Evolutionary conservation across 75 land plant species (phyloP), one percentile per base, ranked within the genome.

Genomic region (Sequoiadendron giganteum): DNA sequence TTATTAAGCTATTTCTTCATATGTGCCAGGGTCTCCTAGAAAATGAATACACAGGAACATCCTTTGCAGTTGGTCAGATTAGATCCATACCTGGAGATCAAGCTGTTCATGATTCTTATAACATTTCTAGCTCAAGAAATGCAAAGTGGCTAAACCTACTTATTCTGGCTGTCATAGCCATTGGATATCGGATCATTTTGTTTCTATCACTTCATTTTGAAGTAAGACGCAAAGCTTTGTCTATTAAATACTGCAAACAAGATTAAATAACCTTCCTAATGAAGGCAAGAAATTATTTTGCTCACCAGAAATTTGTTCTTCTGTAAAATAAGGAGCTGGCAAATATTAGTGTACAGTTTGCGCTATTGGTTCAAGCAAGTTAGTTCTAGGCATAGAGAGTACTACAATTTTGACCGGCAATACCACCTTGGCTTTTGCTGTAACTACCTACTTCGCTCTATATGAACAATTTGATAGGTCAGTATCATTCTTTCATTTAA

Each of bases 1-100:
- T 82, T 47, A 48, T n/a, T n/a, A 40, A 40, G 42, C 2, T 8
- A 38, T 36, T 56, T 54, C 48, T 88, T 7, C 21, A 86, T 14
- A n/a, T 40, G 18, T 38, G 85, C 42, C 91, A 95, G 97, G 97
- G 97, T 4, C 92, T 95, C 8, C 75, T 95, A 65, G 94, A 94
- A 87, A 95, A 95, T 84, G 97, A 95, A 79, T 95, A 95, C 85
- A 85, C 89, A n/a, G 95, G 94, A 39, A 94, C 93, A 47, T 89
- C 91, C 1, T 95, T 92, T 89, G 91, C 97, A 14, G 94, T 91
- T 83, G 94, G 95, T 34, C 91, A 94, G 88, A 90, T 95, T 14
- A 88, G 94, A 45, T 80, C 86, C 73, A 92, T 94, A 56, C 52
- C 93, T 55, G 94, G 95, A 14, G 86, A 85, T 10, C 90, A 94